Evolutionary conservation across 805 yeast genomes (phyloP).

Genomic region (Kodamaea kaohsiungensis): DNA sequence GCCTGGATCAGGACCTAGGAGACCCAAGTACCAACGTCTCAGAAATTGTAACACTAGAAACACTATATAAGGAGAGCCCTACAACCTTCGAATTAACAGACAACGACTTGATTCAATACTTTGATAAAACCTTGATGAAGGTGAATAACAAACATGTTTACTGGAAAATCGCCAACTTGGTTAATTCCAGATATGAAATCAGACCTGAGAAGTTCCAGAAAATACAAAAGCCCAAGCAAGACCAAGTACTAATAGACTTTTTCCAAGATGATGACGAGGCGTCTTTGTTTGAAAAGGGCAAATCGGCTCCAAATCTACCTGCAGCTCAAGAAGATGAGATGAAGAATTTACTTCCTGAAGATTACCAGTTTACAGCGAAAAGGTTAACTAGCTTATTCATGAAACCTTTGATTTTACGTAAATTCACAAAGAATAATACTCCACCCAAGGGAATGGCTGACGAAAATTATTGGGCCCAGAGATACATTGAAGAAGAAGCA

Average conservation of each 20-base stretch:
- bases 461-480: conserved; percentile 18
- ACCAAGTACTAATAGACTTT: conserved; percentile 7
- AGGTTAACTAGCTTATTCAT: conserved; percentile 20
- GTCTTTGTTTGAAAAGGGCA: not conserved
- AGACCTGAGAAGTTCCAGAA: conserved; percentile 5
- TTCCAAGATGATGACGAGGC: conserved; percentile 2
- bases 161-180: conserved; percentile 8
- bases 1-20: not conserved
- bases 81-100: not conserved
- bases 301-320: not conserved
- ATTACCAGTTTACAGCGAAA: conserved; percentile 21
- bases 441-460: conserved; percentile 2
- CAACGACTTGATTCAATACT: conserved; percentile 2
- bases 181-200: conserved; percentile 6
- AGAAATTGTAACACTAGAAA: not conserved
- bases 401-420: conserved; percentile 12
- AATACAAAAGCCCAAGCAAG: conserved; percentile 1
- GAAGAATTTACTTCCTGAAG: conserved; percentile 19
- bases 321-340: not conserved
- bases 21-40: not conserved
- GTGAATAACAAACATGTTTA: not conserved
- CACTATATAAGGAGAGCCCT: not conserved
- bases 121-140: conserved; percentile 2
- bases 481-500: conserved; percentile 15
- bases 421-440: not conserved